Evolutionary conservation across 495 filamentous ascomycete species (phyloP).

Genomic region (Rostrohypoxylon terebratum): DNA sequence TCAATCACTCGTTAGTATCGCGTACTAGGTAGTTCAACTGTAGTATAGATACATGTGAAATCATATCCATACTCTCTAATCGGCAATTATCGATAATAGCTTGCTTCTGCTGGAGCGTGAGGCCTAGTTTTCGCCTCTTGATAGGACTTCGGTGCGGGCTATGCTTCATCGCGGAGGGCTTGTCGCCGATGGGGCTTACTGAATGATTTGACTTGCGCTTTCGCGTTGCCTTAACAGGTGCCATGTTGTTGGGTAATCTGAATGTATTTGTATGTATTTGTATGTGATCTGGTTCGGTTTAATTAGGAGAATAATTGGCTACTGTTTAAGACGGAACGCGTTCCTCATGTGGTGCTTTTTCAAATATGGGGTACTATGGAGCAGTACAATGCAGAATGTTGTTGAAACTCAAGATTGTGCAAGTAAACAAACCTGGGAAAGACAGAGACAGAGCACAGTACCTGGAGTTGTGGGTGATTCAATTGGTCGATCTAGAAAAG

Average conservation of each 20-base stretch:
- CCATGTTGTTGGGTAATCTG: slow-evolving; percentile 57
- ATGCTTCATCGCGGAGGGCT: slow-evolving; percentile 56
- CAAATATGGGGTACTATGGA: slow-evolving; percentile 29
- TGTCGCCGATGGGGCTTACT: slow-evolving; percentile 49
- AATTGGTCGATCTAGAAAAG: slow-evolving; percentile 18
- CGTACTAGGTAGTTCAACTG: too few species aligned
- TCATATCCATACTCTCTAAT: slow-evolving; percentile 78
- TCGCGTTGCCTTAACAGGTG: slow-evolving; percentile 59
- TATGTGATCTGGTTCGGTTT: slow-evolving; percentile 22
- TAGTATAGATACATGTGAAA: neutral
- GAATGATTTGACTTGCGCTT: slow-evolving; percentile 72
- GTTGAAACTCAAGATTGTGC: slow-evolving; percentile 34
- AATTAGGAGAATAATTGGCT: neutral
- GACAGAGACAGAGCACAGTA: slow-evolving; percentile 16
- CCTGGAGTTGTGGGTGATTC: slow-evolving; percentile 9
- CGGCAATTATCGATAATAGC: slow-evolving; percentile 92
- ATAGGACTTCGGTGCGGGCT: slow-evolving; percentile 65
- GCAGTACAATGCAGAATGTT: slow-evolving; percentile 30
- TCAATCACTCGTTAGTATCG: slow-evolving; percentile 14
- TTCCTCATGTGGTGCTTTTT: slow-evolving; percentile 20
- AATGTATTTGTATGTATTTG: neutral
- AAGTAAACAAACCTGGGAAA: slow-evolving; percentile 44
- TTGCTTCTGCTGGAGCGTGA: slow-evolving; percentile 85
- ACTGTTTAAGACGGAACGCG: slow-evolving; percentile 22
- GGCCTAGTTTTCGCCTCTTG: slow-evolving; percentile 68